Base-by-base conservation (phyloP, 495 filamentous ascomycete species). In the Pyrenula aspistea region DNA sequence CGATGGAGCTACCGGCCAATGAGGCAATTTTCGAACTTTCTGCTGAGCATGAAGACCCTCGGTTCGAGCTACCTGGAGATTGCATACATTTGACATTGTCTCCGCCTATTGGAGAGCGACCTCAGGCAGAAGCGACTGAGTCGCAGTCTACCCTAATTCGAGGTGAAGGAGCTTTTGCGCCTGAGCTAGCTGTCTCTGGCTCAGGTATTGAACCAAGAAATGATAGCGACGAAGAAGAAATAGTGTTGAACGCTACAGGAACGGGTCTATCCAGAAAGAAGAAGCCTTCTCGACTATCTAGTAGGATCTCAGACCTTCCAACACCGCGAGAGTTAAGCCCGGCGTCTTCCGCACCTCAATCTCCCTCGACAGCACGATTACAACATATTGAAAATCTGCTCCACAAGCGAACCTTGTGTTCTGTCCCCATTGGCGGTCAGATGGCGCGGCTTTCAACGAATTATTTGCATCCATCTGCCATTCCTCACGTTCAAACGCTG, bases 401-500 rank as follows among this genome's bases (percentile, higher is more conserved):
- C 22, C 24, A 31, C 50, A 49, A 61, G 31, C n/a, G 57, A 55
- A 25, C 48, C 55, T 50, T 54, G 55, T 55, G 59, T 55, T 22
- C 52, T 65, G 12, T 47, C 57, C 19, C 63, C 63, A 42, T 42
- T 42, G 31, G 31, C 31, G 31, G 31, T 15, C 31, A 31, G 55
- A 64, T 53, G 60, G 63, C 24, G 67, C 63, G 57, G 65, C 31
- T 42, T 15, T 15, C 4, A 4, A 8, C 31, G 4, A 71, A 70
- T 15, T 72, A 71, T 48, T 64, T 86, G 10, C 81, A 81, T 60
- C 78, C 79, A n/a, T 80, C 73, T 20, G 74, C 80, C 64, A 62
- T 82, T 2, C 77, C 80, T 2, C 74, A 80, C 57, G 59, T 82
- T n/a, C 72, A 79, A 53, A 78, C 77, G 0, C 61, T 86, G 15